These are phyloP conservation scores for Nakazawaea ambrosiae DNA, from an alignment of 805 yeast species.

Conservation along the genomic window DNA sequence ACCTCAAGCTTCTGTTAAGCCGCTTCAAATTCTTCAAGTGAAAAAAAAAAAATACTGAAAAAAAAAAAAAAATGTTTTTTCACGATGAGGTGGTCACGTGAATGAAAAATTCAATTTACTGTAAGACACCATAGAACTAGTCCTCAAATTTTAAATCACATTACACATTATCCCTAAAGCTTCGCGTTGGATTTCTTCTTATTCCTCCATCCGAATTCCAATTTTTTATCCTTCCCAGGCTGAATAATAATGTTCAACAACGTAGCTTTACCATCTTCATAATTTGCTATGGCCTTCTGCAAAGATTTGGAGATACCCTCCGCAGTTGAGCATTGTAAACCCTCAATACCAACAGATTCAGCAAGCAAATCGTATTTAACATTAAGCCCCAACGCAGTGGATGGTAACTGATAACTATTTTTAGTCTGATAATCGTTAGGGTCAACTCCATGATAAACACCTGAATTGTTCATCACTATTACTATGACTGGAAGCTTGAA, in stretches of 20 bases:
- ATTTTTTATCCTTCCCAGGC: slow-evolving; percentile 45
- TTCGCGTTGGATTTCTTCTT: too few species aligned
- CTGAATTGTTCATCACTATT: slow-evolving; percentile 67
- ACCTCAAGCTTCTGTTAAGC: too few species aligned
- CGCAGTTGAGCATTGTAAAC: slow-evolving; percentile 36
- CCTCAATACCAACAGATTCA: slow-evolving; percentile 48
- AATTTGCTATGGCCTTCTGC: slow-evolving; percentile 26
- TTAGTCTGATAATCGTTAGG: slow-evolving; percentile 20
- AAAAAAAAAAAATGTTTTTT: too few species aligned
- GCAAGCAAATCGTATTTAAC: slow-evolving; percentile 55
- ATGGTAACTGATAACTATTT: slow-evolving; percentile 31
- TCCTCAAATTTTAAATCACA: too few species aligned
- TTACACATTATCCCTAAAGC: too few species aligned
- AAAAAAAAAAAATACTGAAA: too few species aligned
- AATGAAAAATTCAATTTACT: too few species aligned
- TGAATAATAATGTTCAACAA: slow-evolving; percentile 58
- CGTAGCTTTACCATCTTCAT: slow-evolving; percentile 27
- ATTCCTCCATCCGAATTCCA: slow-evolving; percentile 66
- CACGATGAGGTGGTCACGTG: too few species aligned
- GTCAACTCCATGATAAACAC: slow-evolving; percentile 60
- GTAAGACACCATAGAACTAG: too few species aligned
- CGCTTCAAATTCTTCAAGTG: too few species aligned
- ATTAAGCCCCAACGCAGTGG: slow-evolving; percentile 52
- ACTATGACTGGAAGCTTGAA: slow-evolving; percentile 45
- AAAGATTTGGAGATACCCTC: slow-evolving; percentile 30